Evolutionary conservation across 2,329 filamentous ascomycete species (phyloP), one percentile per base, ranked within the genome.

Genomic region (Amesomyces nigricolor): DNA sequence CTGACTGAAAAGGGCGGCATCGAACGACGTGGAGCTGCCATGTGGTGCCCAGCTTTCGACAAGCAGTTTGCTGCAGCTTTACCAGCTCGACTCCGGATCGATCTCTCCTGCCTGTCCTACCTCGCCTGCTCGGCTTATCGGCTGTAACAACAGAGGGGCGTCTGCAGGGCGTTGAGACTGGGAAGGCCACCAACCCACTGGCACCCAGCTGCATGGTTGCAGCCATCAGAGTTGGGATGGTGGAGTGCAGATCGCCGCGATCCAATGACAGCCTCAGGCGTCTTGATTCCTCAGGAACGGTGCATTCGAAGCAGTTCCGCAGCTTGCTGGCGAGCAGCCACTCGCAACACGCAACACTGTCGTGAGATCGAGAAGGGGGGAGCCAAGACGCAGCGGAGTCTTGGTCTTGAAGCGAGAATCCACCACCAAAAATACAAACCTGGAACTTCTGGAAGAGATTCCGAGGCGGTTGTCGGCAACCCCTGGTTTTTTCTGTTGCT

Each of bases 21-120:
- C 48, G 30, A 52, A 47, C 26, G 51, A 42, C 44, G 45, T 38
- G 39, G 30, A 47, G 53, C 38, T 56, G 47, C 58, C 58, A 60
- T 58, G 58, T 58, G 58, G 53, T 56, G 40, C 45, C 40, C 45
- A 17, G 17, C 14, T 30, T n/a, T 19, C 7, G 9, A n/a, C 11
- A 48, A 16, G 26, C 32, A 51, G 13, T 8, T 11, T 22, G 11
- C 38, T 51, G 52, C 50, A 56, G 46, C 26, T 50, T 16, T 35
- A 19, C 32, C 55, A 38, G 39, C 32, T 37, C 51, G 47, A 49
- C 45, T 53, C 50, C 38, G 53, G 32, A 50, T 49, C 48, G 47
- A 32, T 38, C 35, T 13, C 39, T 45, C 37, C 19, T 55, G 56
- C 39, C 39, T 26, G 22, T 26, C 22, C 4, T 17, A 52, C 58